Evolutionary conservation across 2,329 filamentous ascomycete species (phyloP).

Genomic region (Alternaria sp.): DNA sequence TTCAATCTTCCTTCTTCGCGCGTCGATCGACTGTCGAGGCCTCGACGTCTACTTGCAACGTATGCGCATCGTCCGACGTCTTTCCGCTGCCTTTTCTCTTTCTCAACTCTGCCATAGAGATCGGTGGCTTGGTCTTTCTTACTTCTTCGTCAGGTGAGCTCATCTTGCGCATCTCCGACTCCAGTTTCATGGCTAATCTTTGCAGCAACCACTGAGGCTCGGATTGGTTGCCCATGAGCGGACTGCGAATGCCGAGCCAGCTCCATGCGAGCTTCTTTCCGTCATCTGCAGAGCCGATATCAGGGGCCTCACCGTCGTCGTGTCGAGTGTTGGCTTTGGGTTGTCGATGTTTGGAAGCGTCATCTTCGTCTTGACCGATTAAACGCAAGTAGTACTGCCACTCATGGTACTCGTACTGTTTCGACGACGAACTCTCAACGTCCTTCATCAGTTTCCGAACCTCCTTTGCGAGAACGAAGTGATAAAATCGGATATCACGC

Average conservation of each 20-base stretch:
- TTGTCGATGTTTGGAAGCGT: constrained; percentile 48
- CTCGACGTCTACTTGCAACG: constrained; percentile 19
- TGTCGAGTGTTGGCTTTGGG: constrained; percentile 35
- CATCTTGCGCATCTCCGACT: constrained; percentile 49
- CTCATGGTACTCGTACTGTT: constrained; percentile 51
- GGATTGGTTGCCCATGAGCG: constrained; percentile 72
- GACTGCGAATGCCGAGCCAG: constrained; percentile 75
- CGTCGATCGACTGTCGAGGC: constrained; percentile 19
- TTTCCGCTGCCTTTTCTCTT: constrained; percentile 11
- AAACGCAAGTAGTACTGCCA: constrained; percentile 52
- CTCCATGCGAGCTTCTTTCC: constrained; percentile 71
- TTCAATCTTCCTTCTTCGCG: constrained; percentile 3
- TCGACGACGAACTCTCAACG: constrained; percentile 49
- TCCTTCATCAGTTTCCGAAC: constrained; percentile 56
- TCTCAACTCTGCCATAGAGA: constrained; percentile 44
- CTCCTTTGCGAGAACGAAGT: constrained; percentile 58
- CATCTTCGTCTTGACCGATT: constrained; percentile 52
- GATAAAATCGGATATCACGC: constrained; percentile 62
- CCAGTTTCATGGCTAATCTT: constrained; percentile 66
- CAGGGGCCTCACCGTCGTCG: constrained; percentile 29
- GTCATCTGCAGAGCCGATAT: constrained; percentile 45
- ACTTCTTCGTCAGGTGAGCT: constrained; percentile 25
- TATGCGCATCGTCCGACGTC: constrained; percentile 11
- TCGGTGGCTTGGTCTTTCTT: constrained; percentile 38
- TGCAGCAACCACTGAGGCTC: constrained; percentile 80